Evolutionary conservation across 805 yeast species (phyloP).

Genomic region (Candida corydali): DNA sequence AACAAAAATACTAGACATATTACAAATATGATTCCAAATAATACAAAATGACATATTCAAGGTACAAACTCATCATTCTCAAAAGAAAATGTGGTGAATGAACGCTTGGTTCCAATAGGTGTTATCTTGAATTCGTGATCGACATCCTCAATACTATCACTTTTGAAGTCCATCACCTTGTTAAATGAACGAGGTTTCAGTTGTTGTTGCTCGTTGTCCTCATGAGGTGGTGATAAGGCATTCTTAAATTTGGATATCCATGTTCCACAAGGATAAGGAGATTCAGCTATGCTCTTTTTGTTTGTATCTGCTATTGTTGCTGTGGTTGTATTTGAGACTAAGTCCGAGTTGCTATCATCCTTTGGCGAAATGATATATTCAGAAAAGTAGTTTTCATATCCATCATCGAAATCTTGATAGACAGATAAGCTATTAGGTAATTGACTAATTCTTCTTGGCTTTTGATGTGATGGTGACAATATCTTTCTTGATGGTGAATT

Average conservation of each 20-base stretch:
- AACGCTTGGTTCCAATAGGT: conserved; percentile 4
- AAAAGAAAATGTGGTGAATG: conserved; percentile 7
- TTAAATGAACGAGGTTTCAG: not conserved
- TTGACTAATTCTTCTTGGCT: not conserved
- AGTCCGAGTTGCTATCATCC: conserved; percentile 3
- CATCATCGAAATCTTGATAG: conserved; percentile 19
- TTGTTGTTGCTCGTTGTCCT: conserved; percentile 1
- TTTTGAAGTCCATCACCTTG: not conserved
- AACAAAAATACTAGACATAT: no score
- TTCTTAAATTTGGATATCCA: conserved; percentile 7
- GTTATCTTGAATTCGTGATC: not conserved
- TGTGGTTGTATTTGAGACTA: not conserved
- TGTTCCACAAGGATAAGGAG: not conserved
- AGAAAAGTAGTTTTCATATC: conserved; percentile 13
- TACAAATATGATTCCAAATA: no score
- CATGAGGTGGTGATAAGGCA: not conserved
- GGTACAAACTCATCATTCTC: conserved; percentile 6
- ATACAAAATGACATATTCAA: no score
- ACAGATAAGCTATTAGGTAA: conserved; percentile 3
- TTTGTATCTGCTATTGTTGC: not conserved
- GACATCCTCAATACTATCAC: not conserved
- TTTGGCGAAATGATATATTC: conserved; percentile 5
- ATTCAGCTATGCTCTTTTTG: not conserved
- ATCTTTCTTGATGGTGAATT: conserved; percentile 7
- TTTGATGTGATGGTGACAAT: conserved; percentile 2